These are phyloP conservation scores for Claviceps spartinae DNA, from an alignment of 2,329 filamentous ascomycete species.

Conservation along the genomic window DNA sequence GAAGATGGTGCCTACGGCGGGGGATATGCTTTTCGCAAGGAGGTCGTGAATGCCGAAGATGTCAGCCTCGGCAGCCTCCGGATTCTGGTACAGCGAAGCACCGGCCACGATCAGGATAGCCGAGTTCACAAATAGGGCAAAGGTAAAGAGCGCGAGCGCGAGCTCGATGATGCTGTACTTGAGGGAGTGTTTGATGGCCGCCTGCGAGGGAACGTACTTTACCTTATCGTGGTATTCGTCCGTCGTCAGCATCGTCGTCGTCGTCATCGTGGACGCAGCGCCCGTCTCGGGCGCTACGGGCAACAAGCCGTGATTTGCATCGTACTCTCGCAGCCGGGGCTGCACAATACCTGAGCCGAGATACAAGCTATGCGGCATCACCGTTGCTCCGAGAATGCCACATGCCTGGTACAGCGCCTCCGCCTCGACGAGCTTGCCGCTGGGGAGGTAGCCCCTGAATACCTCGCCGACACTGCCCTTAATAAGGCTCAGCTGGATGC, in stretches of 20 bases:
- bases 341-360: constrained; percentile 58
- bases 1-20: constrained; percentile 71
- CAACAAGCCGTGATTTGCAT: constrained; percentile 41
- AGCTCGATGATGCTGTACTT: constrained; percentile 62
- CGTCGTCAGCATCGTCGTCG: constrained; percentile 14
- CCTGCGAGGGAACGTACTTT: constrained; percentile 56
- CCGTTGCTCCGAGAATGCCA: constrained; percentile 64
- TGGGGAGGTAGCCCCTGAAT: constrained; percentile 52
- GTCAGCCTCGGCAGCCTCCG: constrained; percentile 52
- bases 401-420: constrained; percentile 56
- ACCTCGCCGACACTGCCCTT: constrained; percentile 41
- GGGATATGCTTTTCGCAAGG: constrained; percentile 53
- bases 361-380: constrained; percentile 58
- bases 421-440: constrained; percentile 40
- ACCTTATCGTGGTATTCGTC: constrained; percentile 29
- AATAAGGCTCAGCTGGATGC: constrained; percentile 53
- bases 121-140: constrained; percentile 74
- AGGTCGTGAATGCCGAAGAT: constrained; percentile 74
- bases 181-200: constrained; percentile 60
- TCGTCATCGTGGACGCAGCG: constrained; percentile 3
- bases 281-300: constrained; percentile 18
- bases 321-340: constrained; percentile 50
- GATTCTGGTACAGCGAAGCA: constrained; percentile 53
- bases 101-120: constrained; percentile 74
- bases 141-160: constrained; percentile 60